A percentile compares a stretch with the other conserved stretches of the same genome.
Evolutionary conservation across 1,284 basidiomycete species (phyloP).

Genomic region (Rhodotorula sp.): DNA sequence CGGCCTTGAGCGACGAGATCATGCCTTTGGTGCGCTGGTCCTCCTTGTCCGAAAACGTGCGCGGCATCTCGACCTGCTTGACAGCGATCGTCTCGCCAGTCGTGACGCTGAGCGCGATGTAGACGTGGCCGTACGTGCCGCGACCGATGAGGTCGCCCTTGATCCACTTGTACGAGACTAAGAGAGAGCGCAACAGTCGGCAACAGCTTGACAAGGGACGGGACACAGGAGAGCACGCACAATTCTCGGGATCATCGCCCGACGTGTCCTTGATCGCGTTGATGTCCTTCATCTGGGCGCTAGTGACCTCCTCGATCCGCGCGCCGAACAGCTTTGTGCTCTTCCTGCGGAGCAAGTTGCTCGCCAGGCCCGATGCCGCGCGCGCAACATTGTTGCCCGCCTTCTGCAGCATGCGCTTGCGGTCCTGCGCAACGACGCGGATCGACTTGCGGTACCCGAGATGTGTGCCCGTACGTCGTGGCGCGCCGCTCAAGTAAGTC

Average conservation of each 20-base stretch:
- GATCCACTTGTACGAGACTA: slow-evolving; percentile 96
- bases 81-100: slow-evolving; percentile 99
- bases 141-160: slow-evolving; percentile 96
- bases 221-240: slow-evolving; percentile 29
- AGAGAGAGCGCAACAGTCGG: neutral
- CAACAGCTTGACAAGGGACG: too few species aligned
- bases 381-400: slow-evolving; percentile 56
- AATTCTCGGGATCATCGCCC: slow-evolving; percentile 47
- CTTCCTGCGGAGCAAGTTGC: slow-evolving; percentile 65
- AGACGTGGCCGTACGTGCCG: slow-evolving; percentile 94
- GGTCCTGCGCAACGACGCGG: slow-evolving; percentile 76
- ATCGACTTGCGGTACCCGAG: slow-evolving; percentile 79
- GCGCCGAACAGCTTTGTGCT: slow-evolving; percentile 97
- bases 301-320: slow-evolving; percentile 87
- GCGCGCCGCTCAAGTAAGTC: neutral
- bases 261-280: slow-evolving; percentile 47
- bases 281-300: slow-evolving; percentile 55
- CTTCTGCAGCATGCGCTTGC: slow-evolving; percentile 49
- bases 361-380: slow-evolving; percentile 48
- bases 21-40: slow-evolving; percentile 81
- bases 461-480: slow-evolving; percentile 32
- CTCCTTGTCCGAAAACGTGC: slow-evolving; percentile 82
- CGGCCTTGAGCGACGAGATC: slow-evolving; percentile 87
- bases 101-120: slow-evolving; percentile 94
- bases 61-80: slow-evolving; percentile 96